Base-by-base conservation (phyloP, 2,329 filamentous ascomycete species). In the Talaromyces funiculosus region DNA sequence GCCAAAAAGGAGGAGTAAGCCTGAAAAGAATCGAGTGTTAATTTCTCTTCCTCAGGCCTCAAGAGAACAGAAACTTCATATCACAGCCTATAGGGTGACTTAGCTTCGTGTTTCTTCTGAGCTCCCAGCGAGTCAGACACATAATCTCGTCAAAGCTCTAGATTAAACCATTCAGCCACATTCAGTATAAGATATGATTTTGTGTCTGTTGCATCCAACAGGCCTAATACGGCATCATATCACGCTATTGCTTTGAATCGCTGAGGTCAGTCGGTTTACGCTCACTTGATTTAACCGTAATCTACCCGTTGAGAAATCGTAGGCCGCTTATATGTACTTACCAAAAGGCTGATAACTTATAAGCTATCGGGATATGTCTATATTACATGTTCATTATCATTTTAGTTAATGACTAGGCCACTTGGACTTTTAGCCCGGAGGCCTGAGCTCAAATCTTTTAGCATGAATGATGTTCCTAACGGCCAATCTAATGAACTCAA, bases 361-460 rank as follows among this genome's bases (percentile, higher is more conserved):
- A 33, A 31, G 43, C 16, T 31, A 14, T 4, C n/a, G 24, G 26
- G 7, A 31, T 49, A 16, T 33, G 26, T 9, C 8, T 31, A 49
- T 49, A 49, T 49, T 12, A 20, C n/a, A 20, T 49, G 45, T 49
- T 31, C 26, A n/a, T 49, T 49, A 49, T 49, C 20, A 31, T n/a
- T 49, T 18, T 20, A 33, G 20, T 20, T 31, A 47, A n/a, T 24
- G 26, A 29, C 38, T 49, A 47, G 40, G 31, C 40, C 38, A n/a
- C 31, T 37, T 26, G 42, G 20, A 35, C 12, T 20, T 24, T 20
- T 38, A 38, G 42, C 49, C 22, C 2, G 38, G 31, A 26, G 42
- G 55, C 31, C 55, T 38, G 55, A 57, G 42, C 42, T 38, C 55
- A 57, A 18, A n/a, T n/a, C n/a, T 57, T 35, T 37, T 37, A 29